These are phyloP conservation scores for Obba rivulosa DNA, from an alignment of 768 basidiomycete species.

Conservation along the genomic window DNA sequence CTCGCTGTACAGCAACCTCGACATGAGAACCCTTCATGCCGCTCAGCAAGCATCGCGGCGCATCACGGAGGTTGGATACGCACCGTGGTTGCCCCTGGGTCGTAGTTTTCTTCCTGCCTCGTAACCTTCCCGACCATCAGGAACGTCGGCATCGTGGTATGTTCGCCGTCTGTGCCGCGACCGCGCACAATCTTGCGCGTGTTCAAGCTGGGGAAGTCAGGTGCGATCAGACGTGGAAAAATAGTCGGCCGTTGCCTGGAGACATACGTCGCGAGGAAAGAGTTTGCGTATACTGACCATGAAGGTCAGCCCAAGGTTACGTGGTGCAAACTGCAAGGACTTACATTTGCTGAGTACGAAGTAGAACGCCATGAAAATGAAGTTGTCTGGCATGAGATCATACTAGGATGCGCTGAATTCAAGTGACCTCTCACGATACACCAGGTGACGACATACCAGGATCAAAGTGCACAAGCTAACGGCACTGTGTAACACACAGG, in stretches of 20 bases:
- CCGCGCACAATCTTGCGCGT: conserved; percentile 51
- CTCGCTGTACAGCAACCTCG: conserved; percentile 1
- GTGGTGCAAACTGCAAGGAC: not conserved
- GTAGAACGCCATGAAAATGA: conserved; percentile 57
- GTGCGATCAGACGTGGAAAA: not conserved
- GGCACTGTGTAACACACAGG: conserved; percentile 30
- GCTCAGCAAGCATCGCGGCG: not conserved
- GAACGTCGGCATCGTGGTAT: conserved; percentile 21
- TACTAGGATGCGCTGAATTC: conserved; percentile 35
- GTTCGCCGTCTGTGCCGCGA: conserved; percentile 45
- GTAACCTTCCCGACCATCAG: conserved; percentile 24
- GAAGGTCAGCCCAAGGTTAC: not conserved
- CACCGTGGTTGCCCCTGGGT: conserved; percentile 8
- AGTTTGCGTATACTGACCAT: conserved; percentile 52
- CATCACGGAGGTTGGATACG: not conserved
- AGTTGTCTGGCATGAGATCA: conserved; percentile 45
- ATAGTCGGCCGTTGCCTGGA: not conserved
- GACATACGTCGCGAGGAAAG: conserved; percentile 60
- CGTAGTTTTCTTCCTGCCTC: conserved; percentile 10
- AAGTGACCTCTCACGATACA: not conserved
- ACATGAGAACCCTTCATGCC: not conserved
- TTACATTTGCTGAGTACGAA: conserved; percentile 56
- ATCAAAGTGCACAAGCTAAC: conserved; percentile 49
- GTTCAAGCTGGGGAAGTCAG: conserved; percentile 41
- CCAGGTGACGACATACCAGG: conserved; percentile 37